phyloP scores from a whole-genome alignment of 2,329 filamentous ascomycete genomes.

The Trichophyton equinum region DNA sequence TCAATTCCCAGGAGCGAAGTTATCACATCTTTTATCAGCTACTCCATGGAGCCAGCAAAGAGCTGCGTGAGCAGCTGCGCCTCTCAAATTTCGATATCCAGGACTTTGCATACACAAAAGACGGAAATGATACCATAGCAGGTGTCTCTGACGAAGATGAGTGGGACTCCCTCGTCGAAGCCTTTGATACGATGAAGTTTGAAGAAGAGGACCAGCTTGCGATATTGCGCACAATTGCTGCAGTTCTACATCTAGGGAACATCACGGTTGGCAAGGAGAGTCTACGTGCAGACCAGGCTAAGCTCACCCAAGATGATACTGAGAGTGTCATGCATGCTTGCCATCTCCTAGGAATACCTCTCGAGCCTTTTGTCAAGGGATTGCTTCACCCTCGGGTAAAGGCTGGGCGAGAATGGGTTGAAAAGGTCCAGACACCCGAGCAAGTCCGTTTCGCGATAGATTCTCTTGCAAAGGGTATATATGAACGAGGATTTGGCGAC shows the following conservation, averaged over 20 bases:
- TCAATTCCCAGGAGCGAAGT: slow-evolving; percentile 79
- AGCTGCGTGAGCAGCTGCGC: slow-evolving; percentile 63
- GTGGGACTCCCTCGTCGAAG: slow-evolving; percentile 81
- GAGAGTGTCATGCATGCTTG: slow-evolving; percentile 68
- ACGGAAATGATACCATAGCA: slow-evolving; percentile 80
- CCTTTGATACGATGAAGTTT: slow-evolving; percentile 90
- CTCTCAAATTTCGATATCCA: slow-evolving; percentile 63
- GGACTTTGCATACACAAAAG: slow-evolving; percentile 81
- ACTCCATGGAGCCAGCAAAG: slow-evolving; percentile 63
- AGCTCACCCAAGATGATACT: slow-evolving; percentile 62
- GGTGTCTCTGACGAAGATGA: slow-evolving; percentile 85
- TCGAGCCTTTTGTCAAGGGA: slow-evolving; percentile 76
- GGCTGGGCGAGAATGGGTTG: slow-evolving; percentile 93
- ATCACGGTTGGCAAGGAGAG: slow-evolving; percentile 83
- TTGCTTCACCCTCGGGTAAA: slow-evolving; percentile 88
- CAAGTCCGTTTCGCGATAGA: slow-evolving; percentile 85
- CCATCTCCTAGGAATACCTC: slow-evolving; percentile 66
- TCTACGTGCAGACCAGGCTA: slow-evolving; percentile 77
- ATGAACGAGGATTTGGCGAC: slow-evolving; percentile 89
- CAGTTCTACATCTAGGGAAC: slow-evolving; percentile 87
- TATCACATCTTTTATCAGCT: slow-evolving; percentile 98
- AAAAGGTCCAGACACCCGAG: slow-evolving; percentile 94
- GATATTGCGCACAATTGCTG: slow-evolving; percentile 77
- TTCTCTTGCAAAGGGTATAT: slow-evolving; percentile 90
- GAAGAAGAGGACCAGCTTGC: slow-evolving; percentile 68